A percentile compares a stretch with the other conserved stretches of the same genome.
Evolutionary conservation across 768 basidiomycete species (phyloP).

Genomic region (Termitomyces bulborhizus): DNA sequence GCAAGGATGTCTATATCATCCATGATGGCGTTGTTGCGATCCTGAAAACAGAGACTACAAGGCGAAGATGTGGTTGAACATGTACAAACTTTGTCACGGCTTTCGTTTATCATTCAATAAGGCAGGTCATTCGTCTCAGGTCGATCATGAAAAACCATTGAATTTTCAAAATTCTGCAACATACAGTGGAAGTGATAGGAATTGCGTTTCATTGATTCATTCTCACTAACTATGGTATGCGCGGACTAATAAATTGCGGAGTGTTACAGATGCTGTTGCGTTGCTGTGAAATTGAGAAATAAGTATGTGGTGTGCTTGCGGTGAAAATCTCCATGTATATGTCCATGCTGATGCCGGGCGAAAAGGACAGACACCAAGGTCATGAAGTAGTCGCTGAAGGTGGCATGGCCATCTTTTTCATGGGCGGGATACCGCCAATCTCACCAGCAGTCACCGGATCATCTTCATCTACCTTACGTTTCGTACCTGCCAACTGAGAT

Average conservation of each 20-base stretch:
- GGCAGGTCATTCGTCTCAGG: too few relatives aligned
- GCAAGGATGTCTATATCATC: too few relatives aligned
- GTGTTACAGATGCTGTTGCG: conserved; percentile 20
- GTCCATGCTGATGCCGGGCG: conserved; percentile 5
- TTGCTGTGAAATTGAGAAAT: conserved; percentile 12
- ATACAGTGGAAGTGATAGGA: not conserved
- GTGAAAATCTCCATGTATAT: conserved; percentile 8
- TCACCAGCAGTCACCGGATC: conserved; percentile 33
- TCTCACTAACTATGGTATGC: conserved; percentile 11
- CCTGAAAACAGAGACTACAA: too few relatives aligned
- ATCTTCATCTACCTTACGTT: conserved; percentile 70
- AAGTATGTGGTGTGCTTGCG: conserved; percentile 9
- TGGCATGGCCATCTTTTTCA: conserved; percentile 60
- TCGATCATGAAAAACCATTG: too few relatives aligned
- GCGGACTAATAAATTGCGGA: conserved; percentile 14
- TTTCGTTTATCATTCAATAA: too few relatives aligned
- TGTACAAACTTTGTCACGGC: too few relatives aligned
- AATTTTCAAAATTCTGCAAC: too few relatives aligned
- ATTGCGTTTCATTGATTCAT: not conserved
- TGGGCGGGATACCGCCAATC: conserved; percentile 50
- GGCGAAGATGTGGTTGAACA: too few relatives aligned
- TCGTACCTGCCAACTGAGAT: conserved; percentile 49
- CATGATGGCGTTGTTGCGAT: too few relatives aligned
- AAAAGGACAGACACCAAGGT: not conserved
- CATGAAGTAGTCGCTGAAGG: conserved; percentile 14